Evolutionary conservation across 805 yeast genomes (phyloP).

Genomic region (Zygotorulaspora chibaensis): DNA sequence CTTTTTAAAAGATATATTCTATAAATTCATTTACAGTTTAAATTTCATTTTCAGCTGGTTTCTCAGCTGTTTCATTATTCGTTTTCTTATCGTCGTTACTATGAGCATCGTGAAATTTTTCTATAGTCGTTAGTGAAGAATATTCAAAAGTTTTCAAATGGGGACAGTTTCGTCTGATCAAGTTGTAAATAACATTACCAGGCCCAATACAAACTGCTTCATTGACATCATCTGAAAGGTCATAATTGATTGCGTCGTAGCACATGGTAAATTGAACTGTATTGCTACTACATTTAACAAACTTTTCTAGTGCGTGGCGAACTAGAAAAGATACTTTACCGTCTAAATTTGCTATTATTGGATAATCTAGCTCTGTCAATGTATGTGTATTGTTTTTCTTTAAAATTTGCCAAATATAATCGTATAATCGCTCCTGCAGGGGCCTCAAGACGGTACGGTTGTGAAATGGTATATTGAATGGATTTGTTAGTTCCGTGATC

Average conservation of each 20-base stretch:
- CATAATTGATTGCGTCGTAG: constrained; percentile 28
- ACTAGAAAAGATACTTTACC: constrained; percentile 28
- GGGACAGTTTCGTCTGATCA: constrained; percentile 29
- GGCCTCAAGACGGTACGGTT: constrained; percentile 30
- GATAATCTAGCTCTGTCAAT: constrained; percentile 24
- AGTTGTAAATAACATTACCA: constrained; percentile 29
- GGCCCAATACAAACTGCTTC: constrained; percentile 33
- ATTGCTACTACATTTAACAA: constrained; percentile 32
- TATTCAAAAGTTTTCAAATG: constrained; percentile 22
- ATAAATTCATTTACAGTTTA: background rate
- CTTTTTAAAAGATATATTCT: background rate
- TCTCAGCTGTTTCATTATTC: constrained; percentile 1
- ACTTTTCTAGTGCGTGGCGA: constrained; percentile 32
- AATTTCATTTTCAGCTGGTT: background rate
- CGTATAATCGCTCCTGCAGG: constrained; percentile 33
- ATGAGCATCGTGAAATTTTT: constrained; percentile 19
- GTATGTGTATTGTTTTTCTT: constrained; percentile 29
- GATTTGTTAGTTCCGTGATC: constrained; percentile 30
- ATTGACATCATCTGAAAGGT: constrained; percentile 12
- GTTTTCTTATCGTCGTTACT: constrained; percentile 12
- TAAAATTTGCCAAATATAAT: constrained; percentile 32
- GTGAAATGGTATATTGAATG: constrained; percentile 34
- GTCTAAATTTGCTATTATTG: constrained; percentile 31
- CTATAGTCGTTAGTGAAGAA: constrained; percentile 26
- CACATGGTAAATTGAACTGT: constrained; percentile 35